A percentile compares a stretch with the other conserved stretches of the same genome.
phyloP scores from a whole-genome alignment of 2,329 filamentous ascomycete genomes.

The Colletotrichum melonis region DNA sequence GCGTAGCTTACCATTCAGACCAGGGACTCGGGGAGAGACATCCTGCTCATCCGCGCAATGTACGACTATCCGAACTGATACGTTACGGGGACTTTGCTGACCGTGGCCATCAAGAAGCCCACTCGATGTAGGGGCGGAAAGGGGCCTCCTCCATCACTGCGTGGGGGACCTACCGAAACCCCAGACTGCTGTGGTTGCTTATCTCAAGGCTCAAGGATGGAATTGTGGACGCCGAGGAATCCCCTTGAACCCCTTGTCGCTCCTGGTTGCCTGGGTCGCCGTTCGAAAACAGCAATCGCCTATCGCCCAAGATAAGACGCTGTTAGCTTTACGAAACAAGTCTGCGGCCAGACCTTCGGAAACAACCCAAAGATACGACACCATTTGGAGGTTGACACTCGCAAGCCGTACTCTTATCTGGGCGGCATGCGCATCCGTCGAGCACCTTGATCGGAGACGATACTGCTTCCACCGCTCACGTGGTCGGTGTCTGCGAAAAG shows the following conservation, averaged over 20 bases:
- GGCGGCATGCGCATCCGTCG: neutral
- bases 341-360: neutral
- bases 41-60: neutral
- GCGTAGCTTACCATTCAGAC: neutral
- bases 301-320: slow-evolving; percentile 7
- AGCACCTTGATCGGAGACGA: slow-evolving; percentile 3
- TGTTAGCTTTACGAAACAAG: neutral
- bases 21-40: neutral
- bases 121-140: neutral
- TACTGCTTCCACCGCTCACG: slow-evolving; percentile 16
- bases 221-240: neutral
- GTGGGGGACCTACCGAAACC: neutral
- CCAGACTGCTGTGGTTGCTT: slow-evolving; percentile 3
- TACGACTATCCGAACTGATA: neutral
- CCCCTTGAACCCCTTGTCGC: neutral
- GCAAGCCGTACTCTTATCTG: neutral
- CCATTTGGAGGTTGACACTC: neutral
- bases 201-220: slow-evolving; percentile 14
- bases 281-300: neutral
- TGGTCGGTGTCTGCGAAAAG: neutral
- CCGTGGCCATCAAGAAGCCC: neutral
- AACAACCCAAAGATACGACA: neutral
- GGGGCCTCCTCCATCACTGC: neutral
- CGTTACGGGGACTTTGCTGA: neutral
- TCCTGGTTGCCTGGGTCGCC: neutral